Percentiles rank a stretch among this genome's conserved stretches.
These are phyloP conservation scores for Fomitopsis pulvina DNA, from an alignment of 768 basidiomycete species.

Conservation along the genomic window DNA sequence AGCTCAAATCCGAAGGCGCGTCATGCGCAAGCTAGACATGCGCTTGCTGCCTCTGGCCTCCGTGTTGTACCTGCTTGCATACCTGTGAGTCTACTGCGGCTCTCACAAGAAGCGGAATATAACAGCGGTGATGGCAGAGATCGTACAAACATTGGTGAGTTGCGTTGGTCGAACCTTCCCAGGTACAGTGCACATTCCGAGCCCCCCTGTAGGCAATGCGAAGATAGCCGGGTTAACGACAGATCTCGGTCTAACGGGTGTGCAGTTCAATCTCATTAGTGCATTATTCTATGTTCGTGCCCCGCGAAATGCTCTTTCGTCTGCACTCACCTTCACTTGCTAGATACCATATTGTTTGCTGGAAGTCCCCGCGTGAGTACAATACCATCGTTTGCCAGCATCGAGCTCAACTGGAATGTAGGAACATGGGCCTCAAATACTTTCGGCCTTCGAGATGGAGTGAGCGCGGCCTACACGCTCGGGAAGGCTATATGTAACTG, in stretches of 20 bases:
- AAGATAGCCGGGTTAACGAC: slow-evolving; percentile 6
- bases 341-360: slow-evolving; percentile 9
- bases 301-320: background rate
- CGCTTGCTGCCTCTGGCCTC: background rate
- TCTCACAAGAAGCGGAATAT: background rate
- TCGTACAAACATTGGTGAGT: slow-evolving; percentile 7
- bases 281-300: slow-evolving; percentile 7
- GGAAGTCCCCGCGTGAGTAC: slow-evolving; percentile 7
- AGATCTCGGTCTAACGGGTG: slow-evolving; percentile 4
- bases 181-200: background rate
- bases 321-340: background rate
- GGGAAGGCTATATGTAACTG: background rate
- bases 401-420: background rate
- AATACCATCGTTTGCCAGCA: background rate
- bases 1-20: background rate
- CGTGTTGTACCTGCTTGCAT: background rate
- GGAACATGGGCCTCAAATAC: slow-evolving; percentile 8
- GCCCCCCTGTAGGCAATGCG: slow-evolving; percentile 2
- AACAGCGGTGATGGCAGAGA: background rate
- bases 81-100: background rate
- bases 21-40: background rate
- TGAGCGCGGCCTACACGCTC: background rate
- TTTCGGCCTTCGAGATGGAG: slow-evolving; percentile 4
- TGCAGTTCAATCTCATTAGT: slow-evolving; percentile 5
- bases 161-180: too few relatives aligned